Conservation (phyloP, 345 rosid genomes). For the Citrus sinensis region DVS_A1.0 CM039168.1:30275501-30276000, state of each 20-base stretch:
- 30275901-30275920: neutral
- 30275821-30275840: neutral
- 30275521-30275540: constrained; percentile 4
- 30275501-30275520: neutral
- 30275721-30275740: neutral
- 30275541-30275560: constrained; percentile 6
- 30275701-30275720: neutral
- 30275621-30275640: neutral
- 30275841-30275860: no score
- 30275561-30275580: neutral
- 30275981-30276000: neutral
- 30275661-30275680: constrained; percentile 10
- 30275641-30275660: neutral
- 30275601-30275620: neutral
- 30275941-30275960: neutral
- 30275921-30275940: neutral
- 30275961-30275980: neutral
- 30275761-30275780: neutral
- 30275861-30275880: neutral
- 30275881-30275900: neutral
- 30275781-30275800: neutral
- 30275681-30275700: neutral
- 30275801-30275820: neutral
- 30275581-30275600: neutral
- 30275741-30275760: neutral